Conservation (phyloP, 202 grass and related monocot genomes). For the Panicum hallii region DNA sequence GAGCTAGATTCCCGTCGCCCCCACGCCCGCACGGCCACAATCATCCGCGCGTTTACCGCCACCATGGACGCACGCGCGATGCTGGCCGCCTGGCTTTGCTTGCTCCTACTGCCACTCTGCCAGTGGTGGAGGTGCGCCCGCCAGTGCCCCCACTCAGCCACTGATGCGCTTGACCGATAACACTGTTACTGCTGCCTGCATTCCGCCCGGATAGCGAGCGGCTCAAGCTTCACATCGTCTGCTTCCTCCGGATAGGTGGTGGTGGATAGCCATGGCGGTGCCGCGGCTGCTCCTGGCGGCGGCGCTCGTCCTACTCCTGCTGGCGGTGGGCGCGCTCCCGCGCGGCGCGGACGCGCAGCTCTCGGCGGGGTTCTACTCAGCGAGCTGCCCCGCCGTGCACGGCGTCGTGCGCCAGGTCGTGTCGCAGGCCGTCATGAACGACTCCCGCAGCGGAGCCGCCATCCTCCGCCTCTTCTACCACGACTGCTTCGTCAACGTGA, state of each 20-base stretch:
- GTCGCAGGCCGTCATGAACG: slow-evolving; percentile 55
- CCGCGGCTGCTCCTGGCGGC: no score
- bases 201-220: no score
- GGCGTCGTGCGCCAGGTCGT: slow-evolving; percentile 58
- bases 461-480: slow-evolving; percentile 67
- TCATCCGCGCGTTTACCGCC: neutral
- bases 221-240: no score
- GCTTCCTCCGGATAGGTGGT: no score
- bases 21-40: neutral
- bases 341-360: slow-evolving; percentile 51
- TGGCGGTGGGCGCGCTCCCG: neutral
- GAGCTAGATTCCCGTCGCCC: slow-evolving; percentile 13
- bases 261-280: no score
- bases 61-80: neutral
- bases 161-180: no score
- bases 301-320: neutral
- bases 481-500: slow-evolving; percentile 72
- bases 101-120: neutral
- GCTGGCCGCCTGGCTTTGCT: no score
- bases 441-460: slow-evolving; percentile 58
- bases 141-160: slow-evolving; percentile 1
- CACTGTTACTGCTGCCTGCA: no score
- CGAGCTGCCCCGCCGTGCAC: slow-evolving; percentile 53
- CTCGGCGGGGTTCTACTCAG: slow-evolving; percentile 58
- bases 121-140: neutral